Base-by-base conservation (phyloP, 805 yeast species). In the Priceomyces carsonii region DNA sequence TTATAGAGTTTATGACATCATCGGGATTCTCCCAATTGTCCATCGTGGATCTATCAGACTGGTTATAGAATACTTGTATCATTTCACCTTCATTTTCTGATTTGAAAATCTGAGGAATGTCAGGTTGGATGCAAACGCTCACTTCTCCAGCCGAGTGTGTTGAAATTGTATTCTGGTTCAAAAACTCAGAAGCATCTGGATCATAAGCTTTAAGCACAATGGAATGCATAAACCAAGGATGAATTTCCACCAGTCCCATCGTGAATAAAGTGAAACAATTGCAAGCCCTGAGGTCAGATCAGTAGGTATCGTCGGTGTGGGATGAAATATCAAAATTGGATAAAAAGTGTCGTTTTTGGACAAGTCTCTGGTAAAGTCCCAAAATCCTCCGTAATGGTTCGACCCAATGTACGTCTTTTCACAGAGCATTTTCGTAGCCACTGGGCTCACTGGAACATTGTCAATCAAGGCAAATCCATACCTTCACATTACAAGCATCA, bases 121-220 rank as follows among this genome's bases (percentile, higher is more conserved):
- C 73, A 2, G 85, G 81, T 47, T 74, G 80, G 32, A 80, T 77
- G 45, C 82, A 72, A 9, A 72, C 81, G 48, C 60, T 66, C 28
- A 72, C 80, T 49, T 82, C 87, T 16, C 89, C 89, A 5, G 86
- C 82, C n/a, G 82, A 75, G 50, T 82, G 88, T 15, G 85, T 84
- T n/a, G 82, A 80, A 13, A 82, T 60, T 4, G 77, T 75, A 15
- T 71, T 59, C 12, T 55, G 55, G 7, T 77, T 62, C 33, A 82
- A 63, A 6, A 77, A 44, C 21, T 75, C 69, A 51, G 63, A 81
- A 34, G 73, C 70, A 36, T 71, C 73, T 3, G 83, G 84, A 41
- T 69, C 57, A 15, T 60, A 53, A 23, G 59, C 46, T 50, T 69
- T 60, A 48, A 81, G 87, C 86, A 47, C 82, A 74, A 37, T 71